A percentile compares a stretch with the other conserved stretches of the same genome.
These are phyloP conservation scores for Chaetomium globosum DNA, from an alignment of 2,329 filamentous ascomycete genomes.

Conservation along the genomic window DNA sequence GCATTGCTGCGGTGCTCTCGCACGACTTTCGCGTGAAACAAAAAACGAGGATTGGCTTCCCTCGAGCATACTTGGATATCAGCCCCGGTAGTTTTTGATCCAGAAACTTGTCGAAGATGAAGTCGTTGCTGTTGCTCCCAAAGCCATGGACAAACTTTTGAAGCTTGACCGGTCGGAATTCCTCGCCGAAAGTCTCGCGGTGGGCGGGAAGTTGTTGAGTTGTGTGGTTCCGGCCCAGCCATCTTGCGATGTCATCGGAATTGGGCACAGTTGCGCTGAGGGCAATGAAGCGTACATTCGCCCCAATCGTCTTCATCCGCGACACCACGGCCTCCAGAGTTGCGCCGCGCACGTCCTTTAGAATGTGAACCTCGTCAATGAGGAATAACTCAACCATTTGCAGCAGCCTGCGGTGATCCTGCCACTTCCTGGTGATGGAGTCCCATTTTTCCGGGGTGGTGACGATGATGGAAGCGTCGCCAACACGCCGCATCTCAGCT, in stretches of 20 bases:
- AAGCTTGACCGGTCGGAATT: slow-evolving; percentile 76
- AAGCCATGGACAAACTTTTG: slow-evolving; percentile 78
- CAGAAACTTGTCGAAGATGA: slow-evolving; percentile 72
- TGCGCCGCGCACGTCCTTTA: slow-evolving; percentile 77
- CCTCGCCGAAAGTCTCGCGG: slow-evolving; percentile 73
- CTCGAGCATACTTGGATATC: slow-evolving; percentile 66
- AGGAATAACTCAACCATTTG: slow-evolving; percentile 76
- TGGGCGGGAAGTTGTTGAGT: slow-evolving; percentile 65
- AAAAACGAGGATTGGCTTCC: slow-evolving; percentile 81
- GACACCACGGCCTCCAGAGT: slow-evolving; percentile 83
- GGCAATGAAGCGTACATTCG: slow-evolving; percentile 76
- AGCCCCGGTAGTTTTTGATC: slow-evolving; percentile 66
- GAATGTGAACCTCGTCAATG: slow-evolving; percentile 85
- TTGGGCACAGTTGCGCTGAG: slow-evolving; percentile 85
- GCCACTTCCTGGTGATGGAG: slow-evolving; percentile 84
- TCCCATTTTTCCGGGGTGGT: slow-evolving; percentile 94
- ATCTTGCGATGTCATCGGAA: slow-evolving; percentile 74
- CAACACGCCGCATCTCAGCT: slow-evolving; percentile 66
- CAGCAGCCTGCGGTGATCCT: slow-evolving; percentile 74
- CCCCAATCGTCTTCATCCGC: slow-evolving; percentile 79
- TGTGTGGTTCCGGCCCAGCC: slow-evolving; percentile 69
- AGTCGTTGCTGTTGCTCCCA: slow-evolving; percentile 67
- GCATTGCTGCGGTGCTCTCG: slow-evolving; percentile 65
- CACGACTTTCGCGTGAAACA: slow-evolving; percentile 76
- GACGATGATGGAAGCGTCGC: slow-evolving; percentile 77